A percentile compares a stretch with the other conserved stretches of the same genome.
Conservation (phyloP, 2,329 filamentous ascomycete species). For the Fusarium longipes region DNA sequence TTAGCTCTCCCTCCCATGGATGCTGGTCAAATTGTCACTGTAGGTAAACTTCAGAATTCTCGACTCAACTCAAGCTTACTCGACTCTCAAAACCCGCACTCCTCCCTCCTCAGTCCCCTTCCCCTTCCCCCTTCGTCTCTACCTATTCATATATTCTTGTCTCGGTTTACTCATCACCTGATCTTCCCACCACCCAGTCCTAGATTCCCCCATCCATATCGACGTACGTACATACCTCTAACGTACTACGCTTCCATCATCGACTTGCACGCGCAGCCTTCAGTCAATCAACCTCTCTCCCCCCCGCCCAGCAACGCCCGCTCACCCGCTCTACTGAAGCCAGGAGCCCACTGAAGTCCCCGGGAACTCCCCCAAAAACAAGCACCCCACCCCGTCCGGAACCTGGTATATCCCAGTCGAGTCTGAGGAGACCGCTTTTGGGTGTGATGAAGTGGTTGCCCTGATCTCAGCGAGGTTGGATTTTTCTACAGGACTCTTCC, state of each 20-base stretch:
- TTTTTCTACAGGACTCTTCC: constrained; percentile 33
- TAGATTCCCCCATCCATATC: neutral
- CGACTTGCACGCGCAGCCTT: constrained; percentile 1
- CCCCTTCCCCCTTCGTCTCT: neutral
- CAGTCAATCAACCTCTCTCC: constrained; percentile 7
- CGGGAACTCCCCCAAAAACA: constrained; percentile 33
- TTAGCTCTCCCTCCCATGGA: constrained; percentile 12
- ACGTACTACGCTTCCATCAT: constrained; percentile 9
- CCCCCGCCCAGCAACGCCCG: constrained; percentile 20
- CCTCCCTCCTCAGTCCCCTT: constrained; percentile 8
- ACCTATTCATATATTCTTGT: neutral
- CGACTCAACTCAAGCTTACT: constrained; percentile 13
- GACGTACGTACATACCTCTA: neutral
- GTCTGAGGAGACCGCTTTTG: constrained; percentile 34
- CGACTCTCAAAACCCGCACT: constrained; percentile 26
- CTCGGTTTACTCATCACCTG: constrained; percentile 11
- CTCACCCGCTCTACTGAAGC: constrained; percentile 22
- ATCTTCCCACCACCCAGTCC: neutral
- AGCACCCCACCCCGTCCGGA: constrained; percentile 32
- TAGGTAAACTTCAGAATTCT: constrained; percentile 19
- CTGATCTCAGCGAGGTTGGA: constrained; percentile 29
- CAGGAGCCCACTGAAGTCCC: constrained; percentile 30
- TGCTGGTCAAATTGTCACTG: constrained; percentile 1
- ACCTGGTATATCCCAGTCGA: constrained; percentile 25
- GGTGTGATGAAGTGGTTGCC: constrained; percentile 27